Percentiles rank a stretch among this genome's conserved stretches.
These are phyloP conservation scores for Leavenworthia alabamica DNA, from an alignment of 345 rosid species.

Conservation along the genomic window DNA sequence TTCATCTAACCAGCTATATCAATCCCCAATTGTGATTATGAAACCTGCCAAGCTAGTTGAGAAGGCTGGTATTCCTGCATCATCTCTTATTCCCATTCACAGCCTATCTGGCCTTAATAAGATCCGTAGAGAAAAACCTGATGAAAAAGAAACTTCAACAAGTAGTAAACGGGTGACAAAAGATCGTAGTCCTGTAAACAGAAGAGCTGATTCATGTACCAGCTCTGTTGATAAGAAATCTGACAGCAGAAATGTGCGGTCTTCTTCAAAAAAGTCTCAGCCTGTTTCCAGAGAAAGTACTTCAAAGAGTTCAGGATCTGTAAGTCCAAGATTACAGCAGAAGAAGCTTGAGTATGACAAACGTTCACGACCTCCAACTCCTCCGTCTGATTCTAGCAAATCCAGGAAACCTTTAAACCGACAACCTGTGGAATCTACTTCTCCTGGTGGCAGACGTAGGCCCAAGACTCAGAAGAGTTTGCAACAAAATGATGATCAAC, in stretches of 20 bases:
- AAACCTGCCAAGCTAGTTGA: conserved; percentile 81
- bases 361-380: conserved; percentile 79
- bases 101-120: conserved; percentile 40
- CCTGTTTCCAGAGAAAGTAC: conserved; percentile 44
- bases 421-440: conserved; percentile 42
- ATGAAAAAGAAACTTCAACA: conserved; percentile 33
- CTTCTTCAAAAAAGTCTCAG: conserved; percentile 42
- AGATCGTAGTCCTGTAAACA: conserved; percentile 42
- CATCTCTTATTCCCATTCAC: conserved; percentile 52
- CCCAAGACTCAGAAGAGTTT: conserved; percentile 37
- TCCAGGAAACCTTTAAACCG: conserved; percentile 45
- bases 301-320: conserved; percentile 53
- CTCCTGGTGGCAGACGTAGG: conserved; percentile 56
- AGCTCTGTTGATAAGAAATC: conserved; percentile 49
- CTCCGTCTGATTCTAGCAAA: conserved; percentile 61
- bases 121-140: conserved; percentile 37
- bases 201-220: conserved; percentile 31
- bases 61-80: conserved; percentile 48
- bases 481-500: conserved; percentile 56
- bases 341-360: conserved; percentile 64
- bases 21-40: conserved; percentile 94
- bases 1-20: conserved; percentile 37
- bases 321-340: conserved; percentile 78
- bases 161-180: conserved; percentile 34
- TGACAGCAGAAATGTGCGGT: conserved; percentile 34